A percentile compares a stretch with the other conserved stretches of the same genome.
Evolutionary conservation across 169 alveolate species (phyloP).

Genomic region (Babesia divergens): DNA sequence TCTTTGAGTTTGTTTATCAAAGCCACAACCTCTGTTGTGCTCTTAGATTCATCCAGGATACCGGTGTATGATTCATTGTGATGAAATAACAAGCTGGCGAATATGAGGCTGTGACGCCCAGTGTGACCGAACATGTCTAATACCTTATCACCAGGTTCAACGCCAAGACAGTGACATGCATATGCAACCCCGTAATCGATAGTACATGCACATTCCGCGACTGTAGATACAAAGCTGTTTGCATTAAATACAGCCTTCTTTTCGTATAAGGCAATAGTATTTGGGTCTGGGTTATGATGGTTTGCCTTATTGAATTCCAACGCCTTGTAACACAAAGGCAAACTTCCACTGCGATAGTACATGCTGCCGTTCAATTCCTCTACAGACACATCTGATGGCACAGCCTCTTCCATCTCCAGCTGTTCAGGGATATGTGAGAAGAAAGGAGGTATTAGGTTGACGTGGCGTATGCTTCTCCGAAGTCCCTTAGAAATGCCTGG

Average conservation of each 20-base stretch:
- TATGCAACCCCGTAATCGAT: conserved; percentile 35
- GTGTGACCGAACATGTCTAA: conserved; percentile 86
- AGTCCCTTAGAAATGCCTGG: conserved; percentile 21
- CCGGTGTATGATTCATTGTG: conserved; percentile 26
- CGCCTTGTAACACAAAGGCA: conserved; percentile 18
- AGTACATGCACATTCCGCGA: neutral
- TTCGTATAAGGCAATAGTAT: neutral
- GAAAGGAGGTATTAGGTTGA: conserved; percentile 54
- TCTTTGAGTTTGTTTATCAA: conserved; percentile 36
- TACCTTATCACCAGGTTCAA: conserved; percentile 64
- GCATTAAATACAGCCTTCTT: conserved; percentile 17
- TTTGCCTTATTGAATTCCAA: neutral
- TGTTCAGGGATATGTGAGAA: conserved; percentile 28
- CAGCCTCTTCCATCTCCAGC: neutral
- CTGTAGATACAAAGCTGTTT: neutral
- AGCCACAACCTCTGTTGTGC: conserved; percentile 40
- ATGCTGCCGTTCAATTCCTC: conserved; percentile 8
- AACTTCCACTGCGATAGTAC: conserved; percentile 9
- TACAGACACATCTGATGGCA: neutral
- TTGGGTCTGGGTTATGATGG: neutral
- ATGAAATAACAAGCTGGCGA: conserved; percentile 63
- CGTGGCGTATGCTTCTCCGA: neutral
- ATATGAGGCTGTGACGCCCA: conserved; percentile 81
- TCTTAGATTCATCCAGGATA: conserved; percentile 36
- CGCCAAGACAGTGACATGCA: conserved; percentile 63